These are phyloP conservation scores for Raphidocelis subcapitata DNA, from an alignment of 139 green algal genomes.

Conservation along the genomic window DNA sequence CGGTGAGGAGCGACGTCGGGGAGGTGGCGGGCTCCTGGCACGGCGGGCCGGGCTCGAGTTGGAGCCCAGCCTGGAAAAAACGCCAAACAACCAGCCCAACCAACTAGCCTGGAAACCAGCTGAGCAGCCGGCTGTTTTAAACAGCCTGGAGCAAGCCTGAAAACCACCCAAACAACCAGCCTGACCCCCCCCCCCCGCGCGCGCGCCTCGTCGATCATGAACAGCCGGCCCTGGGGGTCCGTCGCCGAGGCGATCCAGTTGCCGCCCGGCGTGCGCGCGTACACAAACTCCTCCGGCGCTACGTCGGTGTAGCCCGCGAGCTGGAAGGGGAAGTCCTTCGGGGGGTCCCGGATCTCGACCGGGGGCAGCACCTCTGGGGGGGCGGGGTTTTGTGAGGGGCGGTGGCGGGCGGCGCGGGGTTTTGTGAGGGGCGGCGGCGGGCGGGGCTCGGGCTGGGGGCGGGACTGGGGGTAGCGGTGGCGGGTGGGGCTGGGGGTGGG, in stretches of 20 bases:
- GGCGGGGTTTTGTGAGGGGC: background rate
- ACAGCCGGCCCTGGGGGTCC: slow-evolving; percentile 47
- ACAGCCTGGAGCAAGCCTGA: no score
- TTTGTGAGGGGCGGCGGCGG: no score
- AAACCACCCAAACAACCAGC: background rate
- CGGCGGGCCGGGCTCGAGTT: no score
- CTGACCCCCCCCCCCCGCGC: background rate
- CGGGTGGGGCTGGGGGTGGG: no score
- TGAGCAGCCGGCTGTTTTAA: no score
- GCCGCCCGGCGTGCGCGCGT: slow-evolving; percentile 41
- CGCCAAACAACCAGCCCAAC: no score
- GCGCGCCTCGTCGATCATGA: slow-evolving; percentile 53
- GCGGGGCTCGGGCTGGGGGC: no score
- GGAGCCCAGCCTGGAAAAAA: no score
- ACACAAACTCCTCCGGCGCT: slow-evolving; percentile 46
- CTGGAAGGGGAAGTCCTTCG: slow-evolving; percentile 27
- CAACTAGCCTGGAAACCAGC: no score
- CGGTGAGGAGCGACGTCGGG: no score
- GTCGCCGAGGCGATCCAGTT: slow-evolving; percentile 50
- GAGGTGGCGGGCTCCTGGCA: no score
- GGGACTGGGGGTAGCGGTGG: no score
- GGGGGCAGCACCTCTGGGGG: slow-evolving; percentile 21
- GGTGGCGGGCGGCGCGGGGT: background rate
- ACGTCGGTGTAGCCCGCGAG: slow-evolving; percentile 40
- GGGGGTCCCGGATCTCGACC: slow-evolving; percentile 12